phyloP scores from a whole-genome alignment of 805 yeast species.

The Starmerella vaccinii region DNA sequence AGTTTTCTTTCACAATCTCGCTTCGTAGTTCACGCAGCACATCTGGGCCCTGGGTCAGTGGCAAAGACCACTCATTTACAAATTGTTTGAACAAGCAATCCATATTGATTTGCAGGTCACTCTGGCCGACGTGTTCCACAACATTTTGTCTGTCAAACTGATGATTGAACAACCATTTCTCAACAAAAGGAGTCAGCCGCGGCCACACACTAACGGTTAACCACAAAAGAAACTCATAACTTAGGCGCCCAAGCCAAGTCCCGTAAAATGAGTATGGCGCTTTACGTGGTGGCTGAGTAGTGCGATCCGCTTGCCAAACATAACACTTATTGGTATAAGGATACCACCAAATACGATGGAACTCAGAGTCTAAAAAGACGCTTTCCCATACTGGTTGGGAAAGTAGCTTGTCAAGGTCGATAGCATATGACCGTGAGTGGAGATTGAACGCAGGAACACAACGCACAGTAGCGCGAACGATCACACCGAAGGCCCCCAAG shows the following conservation, averaged over 20 bases:
- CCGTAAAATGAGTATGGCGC: constrained; percentile 82
- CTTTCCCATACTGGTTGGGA: constrained; percentile 50
- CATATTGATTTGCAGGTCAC: constrained; percentile 85
- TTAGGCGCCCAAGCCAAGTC: constrained; percentile 60
- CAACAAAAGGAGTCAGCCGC: constrained; percentile 71
- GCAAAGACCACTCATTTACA: constrained; percentile 97
- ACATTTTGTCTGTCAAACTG: constrained; percentile 53
- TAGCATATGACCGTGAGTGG: constrained; percentile 70
- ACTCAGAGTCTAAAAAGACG: constrained; percentile 84
- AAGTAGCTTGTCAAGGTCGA: constrained; percentile 63
- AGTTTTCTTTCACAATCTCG: constrained; percentile 54
- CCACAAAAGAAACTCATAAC: constrained; percentile 74
- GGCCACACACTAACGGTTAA: constrained; percentile 65
- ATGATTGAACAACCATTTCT: constrained; percentile 70
- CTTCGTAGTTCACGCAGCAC: constrained; percentile 39
- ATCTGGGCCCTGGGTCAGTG: constrained; percentile 65
- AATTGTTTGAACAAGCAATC: constrained; percentile 90
- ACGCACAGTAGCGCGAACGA: constrained; percentile 74
- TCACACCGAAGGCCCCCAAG: constrained; percentile 83
- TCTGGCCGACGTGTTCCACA: constrained; percentile 51
- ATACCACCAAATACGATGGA: constrained; percentile 93
- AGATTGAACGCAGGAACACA: constrained; percentile 76
- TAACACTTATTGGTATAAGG: constrained; percentile 82
- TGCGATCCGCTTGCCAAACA: constrained; percentile 80
- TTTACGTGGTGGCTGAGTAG: constrained; percentile 49